These are phyloP conservation scores for Gossypium ekmanianum DNA, from an alignment of 345 rosid genomes.

Conservation along the genomic window DNA sequence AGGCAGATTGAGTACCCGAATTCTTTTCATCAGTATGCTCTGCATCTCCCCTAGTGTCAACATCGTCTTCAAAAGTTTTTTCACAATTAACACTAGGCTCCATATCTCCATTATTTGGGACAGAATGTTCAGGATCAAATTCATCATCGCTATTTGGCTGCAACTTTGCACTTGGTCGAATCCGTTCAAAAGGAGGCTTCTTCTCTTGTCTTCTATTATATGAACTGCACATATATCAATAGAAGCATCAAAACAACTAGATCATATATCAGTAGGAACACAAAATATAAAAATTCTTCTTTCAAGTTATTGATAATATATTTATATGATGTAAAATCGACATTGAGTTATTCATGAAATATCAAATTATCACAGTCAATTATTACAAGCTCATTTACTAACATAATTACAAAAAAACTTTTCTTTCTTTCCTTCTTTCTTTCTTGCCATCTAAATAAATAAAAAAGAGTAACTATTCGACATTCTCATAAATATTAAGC, in stretches of 20 bases:
- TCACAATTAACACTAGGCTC: conserved; percentile 24
- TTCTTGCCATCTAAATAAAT: neutral
- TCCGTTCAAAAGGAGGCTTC: conserved; percentile 45
- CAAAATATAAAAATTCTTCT: neutral
- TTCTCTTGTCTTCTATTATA: conserved; percentile 45
- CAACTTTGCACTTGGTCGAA: conserved; percentile 33
- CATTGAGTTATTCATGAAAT: neutral
- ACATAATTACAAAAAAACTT: neutral
- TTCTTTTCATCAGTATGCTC: conserved; percentile 28
- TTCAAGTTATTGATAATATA: neutral
- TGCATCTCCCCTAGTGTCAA: conserved; percentile 13
- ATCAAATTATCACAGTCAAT: neutral
- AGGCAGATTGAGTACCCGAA: conserved; percentile 25
- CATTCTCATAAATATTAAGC: neutral
- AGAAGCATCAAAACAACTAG: neutral
- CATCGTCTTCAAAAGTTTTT: conserved; percentile 5
- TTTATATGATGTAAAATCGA: neutral
- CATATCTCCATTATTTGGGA: conserved; percentile 17
- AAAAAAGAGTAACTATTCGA: neutral
- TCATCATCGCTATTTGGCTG: conserved; percentile 37
- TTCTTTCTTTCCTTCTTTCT: neutral
- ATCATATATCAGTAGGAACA: neutral
- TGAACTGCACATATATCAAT: conserved; percentile 32
- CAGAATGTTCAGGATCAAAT: conserved; percentile 32
- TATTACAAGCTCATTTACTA: neutral